phyloP scores from a whole-genome alignment of 2,329 filamentous ascomycete species.

The Aspergillus latus region DNA sequence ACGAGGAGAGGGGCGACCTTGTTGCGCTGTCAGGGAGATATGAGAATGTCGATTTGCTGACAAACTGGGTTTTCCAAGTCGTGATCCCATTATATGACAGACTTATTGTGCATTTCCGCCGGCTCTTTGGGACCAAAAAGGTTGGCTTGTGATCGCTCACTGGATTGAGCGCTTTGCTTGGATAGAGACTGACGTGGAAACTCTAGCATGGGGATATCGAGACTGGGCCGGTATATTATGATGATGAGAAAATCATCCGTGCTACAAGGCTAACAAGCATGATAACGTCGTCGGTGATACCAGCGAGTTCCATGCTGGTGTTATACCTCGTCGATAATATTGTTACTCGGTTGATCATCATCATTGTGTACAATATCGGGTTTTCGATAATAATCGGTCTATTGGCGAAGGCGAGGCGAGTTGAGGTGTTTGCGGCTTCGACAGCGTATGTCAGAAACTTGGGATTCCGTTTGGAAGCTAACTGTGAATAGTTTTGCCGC shows the following conservation, averaged over 20 bases:
- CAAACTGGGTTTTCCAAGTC: constrained; percentile 8
- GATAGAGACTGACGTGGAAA: too few relatives aligned
- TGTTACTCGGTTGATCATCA: neutral
- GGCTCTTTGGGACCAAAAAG: neutral
- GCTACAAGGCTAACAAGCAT: constrained; percentile 6
- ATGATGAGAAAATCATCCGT: constrained; percentile 8
- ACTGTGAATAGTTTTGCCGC: constrained; percentile 13
- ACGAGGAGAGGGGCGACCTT: constrained; percentile 1
- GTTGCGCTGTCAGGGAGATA: constrained; percentile 7
- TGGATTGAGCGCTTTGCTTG: too few relatives aligned
- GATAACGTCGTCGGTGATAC: constrained; percentile 4
- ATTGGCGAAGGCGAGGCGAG: constrained; percentile 14
- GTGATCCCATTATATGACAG: neutral
- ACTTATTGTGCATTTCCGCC: neutral
- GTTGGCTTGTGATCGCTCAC: neutral
- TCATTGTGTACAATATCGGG: constrained; percentile 15
- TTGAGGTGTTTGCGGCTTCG: constrained; percentile 16
- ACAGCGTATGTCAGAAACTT: constrained; percentile 9
- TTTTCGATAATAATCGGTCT: constrained; percentile 14
- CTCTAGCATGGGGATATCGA: constrained; percentile 4
- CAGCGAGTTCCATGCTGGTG: constrained; percentile 12
- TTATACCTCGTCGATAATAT: constrained; percentile 12
- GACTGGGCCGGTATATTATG: constrained; percentile 6
- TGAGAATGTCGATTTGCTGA: constrained; percentile 10
- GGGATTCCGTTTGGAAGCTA: neutral